A percentile compares a stretch with the other conserved stretches of the same genome.
phyloP scores from a whole-genome alignment of 495 filamentous ascomycete species.

The Penicillium salamii region DNA sequence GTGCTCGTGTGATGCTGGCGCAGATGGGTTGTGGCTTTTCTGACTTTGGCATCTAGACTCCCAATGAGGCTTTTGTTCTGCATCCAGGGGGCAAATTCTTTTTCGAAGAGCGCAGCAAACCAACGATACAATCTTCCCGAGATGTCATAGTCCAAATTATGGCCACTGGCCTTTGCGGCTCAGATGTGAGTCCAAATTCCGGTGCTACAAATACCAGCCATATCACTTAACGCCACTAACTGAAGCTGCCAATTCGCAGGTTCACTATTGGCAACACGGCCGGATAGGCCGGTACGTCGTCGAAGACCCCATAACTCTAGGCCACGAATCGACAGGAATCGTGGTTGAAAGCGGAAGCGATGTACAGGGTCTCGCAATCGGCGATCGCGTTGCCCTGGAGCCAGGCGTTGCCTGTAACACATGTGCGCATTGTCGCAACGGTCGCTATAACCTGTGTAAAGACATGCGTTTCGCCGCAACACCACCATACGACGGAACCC shows the following conservation, averaged over 20 bases:
- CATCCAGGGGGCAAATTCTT: conserved; percentile 21
- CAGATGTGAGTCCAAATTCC: conserved; percentile 18
- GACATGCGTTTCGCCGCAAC: conserved; percentile 79
- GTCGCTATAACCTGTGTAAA: conserved; percentile 74
- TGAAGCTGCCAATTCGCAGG: conserved; percentile 37
- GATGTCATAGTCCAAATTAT: conserved; percentile 21
- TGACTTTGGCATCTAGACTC: not conserved
- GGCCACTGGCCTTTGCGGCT: conserved; percentile 23
- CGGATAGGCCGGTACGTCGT: conserved; percentile 38
- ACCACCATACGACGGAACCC: conserved; percentile 68
- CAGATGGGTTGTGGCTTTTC: not conserved
- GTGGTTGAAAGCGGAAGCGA: conserved; percentile 55
- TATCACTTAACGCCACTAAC: too few species aligned
- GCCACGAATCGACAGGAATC: conserved; percentile 65
- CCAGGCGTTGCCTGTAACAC: conserved; percentile 73
- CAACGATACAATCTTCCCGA: conserved; percentile 11
- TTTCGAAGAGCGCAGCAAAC: conserved; percentile 14
- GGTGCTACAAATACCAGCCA: too few species aligned
- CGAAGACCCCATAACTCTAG: conserved; percentile 55
- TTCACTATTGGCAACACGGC: conserved; percentile 51
- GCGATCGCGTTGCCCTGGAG: conserved; percentile 74
- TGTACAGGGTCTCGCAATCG: conserved; percentile 49
- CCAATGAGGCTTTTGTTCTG: conserved; percentile 23
- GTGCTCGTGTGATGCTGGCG: too few species aligned
- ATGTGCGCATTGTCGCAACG: conserved; percentile 63